phyloP scores from a whole-genome alignment of 371 early-diverging fungal genomes.

The Circinella umbellata region DNA sequence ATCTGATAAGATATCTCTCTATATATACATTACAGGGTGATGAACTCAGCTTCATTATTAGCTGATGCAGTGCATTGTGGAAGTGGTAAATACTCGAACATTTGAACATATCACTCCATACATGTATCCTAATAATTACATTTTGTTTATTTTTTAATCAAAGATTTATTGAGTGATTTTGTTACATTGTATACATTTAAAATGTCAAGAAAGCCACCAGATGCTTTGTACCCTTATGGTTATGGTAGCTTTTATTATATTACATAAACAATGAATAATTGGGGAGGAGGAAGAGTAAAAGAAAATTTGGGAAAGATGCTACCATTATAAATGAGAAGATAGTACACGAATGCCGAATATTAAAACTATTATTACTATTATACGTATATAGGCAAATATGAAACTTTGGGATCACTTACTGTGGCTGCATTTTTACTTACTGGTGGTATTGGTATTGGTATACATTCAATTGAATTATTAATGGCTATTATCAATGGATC shows the following conservation, averaged over 20 bases:
- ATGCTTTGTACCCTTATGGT: constrained; percentile 66
- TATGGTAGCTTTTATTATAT: constrained; percentile 49
- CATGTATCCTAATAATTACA: neutral
- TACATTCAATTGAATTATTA: constrained; percentile 67
- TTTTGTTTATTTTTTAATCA: neutral
- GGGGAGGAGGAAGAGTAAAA: neutral
- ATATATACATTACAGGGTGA: constrained; percentile 39
- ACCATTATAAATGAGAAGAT: no score
- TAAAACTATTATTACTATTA: no score
- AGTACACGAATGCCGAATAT: no score
- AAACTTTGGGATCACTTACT: constrained; percentile 71
- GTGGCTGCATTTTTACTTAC: constrained; percentile 68
- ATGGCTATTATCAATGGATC: constrained; percentile 28
- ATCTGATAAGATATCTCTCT: constrained; percentile 2
- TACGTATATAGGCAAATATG: constrained; percentile 58
- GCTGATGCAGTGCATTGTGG: constrained; percentile 75
- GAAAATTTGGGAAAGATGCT: neutral
- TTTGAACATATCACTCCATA: neutral
- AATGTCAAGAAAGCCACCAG: constrained; percentile 66
- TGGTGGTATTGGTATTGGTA: constrained; percentile 67
- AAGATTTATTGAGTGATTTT: constrained; percentile 71
- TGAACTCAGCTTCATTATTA: constrained; percentile 73
- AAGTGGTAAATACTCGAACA: constrained; percentile 44
- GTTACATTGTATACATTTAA: constrained; percentile 74
- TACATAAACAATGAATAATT: neutral